Base-by-base conservation (phyloP, 208 protist species). In the Acanthamoeba royreba region DNA sequence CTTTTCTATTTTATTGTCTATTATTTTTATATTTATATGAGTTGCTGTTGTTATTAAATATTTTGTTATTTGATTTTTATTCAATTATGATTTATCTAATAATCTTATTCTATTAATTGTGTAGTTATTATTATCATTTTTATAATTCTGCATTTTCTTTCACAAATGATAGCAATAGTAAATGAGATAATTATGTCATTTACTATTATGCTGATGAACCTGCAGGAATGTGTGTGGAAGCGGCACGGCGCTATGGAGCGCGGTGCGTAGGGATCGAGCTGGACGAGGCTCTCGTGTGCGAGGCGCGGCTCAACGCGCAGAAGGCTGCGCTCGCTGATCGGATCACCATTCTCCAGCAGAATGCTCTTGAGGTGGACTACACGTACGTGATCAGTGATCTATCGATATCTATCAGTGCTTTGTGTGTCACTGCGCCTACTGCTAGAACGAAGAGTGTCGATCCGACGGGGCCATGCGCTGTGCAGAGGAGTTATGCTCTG, bases 261-360 rank as follows among this genome's bases (percentile, higher is more conserved):
- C 72, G 72, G 25, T 83, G 72, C 72, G 72, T 83, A n/a, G 72
- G 72, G 22, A 31, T 83, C 42, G 72, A 83, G 72, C 72, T 83
- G 11, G 72, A 83, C 25, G 42, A 83, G 7, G 72, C 35, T 15
- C 72, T 83, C 25, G 72, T 52, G 42, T 35, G 52, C n/a, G 72
- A 83, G 72, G 72, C 72, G 25, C 38, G 72, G 25, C 42, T 83
- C 72, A 83, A 83, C 72, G 72, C 28, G 1, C 40, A 83, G 72
- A 2, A 17, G 5, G 0, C 2, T 19, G 72, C 42, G 17, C 72
- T 83, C 43, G 35, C 38, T 7, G 72, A 83, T 15, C 72, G 72
- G 25, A 83, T 83, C 72, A 83, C 72, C 43, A 83, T 83, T 31
- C 72, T 83, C 72, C 22, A 83, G 40, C 72, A 83, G 28, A 83